Evolutionary conservation across 306 rosid species (phyloP).

Genomic region (Glycine latifolia): DNA sequence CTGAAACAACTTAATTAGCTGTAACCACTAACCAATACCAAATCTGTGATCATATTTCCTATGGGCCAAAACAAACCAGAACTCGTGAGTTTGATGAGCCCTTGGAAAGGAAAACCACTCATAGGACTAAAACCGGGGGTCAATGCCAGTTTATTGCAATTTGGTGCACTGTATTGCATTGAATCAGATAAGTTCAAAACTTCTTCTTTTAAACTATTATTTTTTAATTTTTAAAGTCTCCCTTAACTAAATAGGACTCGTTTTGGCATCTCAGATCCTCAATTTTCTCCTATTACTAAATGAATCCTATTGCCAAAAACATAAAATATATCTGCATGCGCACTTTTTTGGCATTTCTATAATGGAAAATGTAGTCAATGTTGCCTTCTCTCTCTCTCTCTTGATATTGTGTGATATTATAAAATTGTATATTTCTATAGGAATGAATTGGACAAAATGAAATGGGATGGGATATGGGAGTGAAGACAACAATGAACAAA

Average conservation of each 20-base stretch:
- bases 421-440: too few species aligned
- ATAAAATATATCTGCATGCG: not conserved
- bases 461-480: constrained; percentile 35
- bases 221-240: not conserved
- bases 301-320: constrained; percentile 14
- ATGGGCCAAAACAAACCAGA: constrained; percentile 53
- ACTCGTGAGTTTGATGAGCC: constrained; percentile 11
- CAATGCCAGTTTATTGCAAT: constrained; percentile 39
- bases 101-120: constrained; percentile 44
- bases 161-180: too few species aligned
- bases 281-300: constrained; percentile 33
- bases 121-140: constrained; percentile 42
- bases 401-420: not conserved
- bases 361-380: constrained; percentile 47
- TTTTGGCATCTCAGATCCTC: constrained; percentile 40
- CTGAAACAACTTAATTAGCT: constrained; percentile 33
- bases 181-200: constrained; percentile 46
- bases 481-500: constrained; percentile 18
- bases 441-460: too few species aligned
- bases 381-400: constrained; percentile 22
- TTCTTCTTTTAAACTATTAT: constrained; percentile 6
- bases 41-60: constrained; percentile 32
- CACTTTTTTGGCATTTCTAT: constrained; percentile 28
- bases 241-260: constrained; percentile 14
- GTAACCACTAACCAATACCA: constrained; percentile 13